These are phyloP conservation scores for Phyllosticta citribraziliensis DNA, from an alignment of 2,329 filamentous ascomycete species.

Conservation along the genomic window DNA sequence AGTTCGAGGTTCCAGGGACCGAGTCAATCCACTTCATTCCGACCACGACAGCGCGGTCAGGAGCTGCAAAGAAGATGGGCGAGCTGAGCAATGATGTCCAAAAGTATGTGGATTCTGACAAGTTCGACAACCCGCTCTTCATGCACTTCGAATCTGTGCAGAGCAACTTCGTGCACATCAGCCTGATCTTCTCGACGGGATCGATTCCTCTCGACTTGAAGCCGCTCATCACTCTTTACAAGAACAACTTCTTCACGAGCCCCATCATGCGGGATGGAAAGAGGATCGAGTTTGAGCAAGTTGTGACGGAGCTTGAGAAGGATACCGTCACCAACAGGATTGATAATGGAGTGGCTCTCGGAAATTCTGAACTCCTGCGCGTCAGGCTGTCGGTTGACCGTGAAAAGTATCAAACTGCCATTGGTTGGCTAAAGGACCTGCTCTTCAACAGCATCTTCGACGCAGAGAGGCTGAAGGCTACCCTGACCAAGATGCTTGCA, in stretches of 20 bases:
- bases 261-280: constrained; percentile 70
- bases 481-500: constrained; percentile 71
- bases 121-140: constrained; percentile 62
- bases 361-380: constrained; percentile 71
- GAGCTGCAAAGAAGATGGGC: constrained; percentile 64
- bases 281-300: constrained; percentile 76
- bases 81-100: constrained; percentile 60
- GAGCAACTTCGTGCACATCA: constrained; percentile 84
- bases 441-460: constrained; percentile 89
- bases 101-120: constrained; percentile 61
- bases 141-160: constrained; percentile 95
- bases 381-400: constrained; percentile 80
- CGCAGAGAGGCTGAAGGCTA: constrained; percentile 47
- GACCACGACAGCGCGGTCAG: constrained; percentile 73
- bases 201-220: constrained; percentile 71
- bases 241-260: constrained; percentile 89
- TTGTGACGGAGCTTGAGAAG: constrained; percentile 81
- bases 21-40: constrained; percentile 94
- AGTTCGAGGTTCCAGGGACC: constrained; percentile 72
- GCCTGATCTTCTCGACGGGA: constrained; percentile 68
- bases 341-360: constrained; percentile 55
- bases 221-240: constrained; percentile 74
- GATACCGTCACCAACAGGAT: constrained; percentile 82
- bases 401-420: constrained; percentile 72
- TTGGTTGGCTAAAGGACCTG: constrained; percentile 76